Conservation (phyloP, 768 basidiomycete genomes). For the Russula sp. region DNA sequence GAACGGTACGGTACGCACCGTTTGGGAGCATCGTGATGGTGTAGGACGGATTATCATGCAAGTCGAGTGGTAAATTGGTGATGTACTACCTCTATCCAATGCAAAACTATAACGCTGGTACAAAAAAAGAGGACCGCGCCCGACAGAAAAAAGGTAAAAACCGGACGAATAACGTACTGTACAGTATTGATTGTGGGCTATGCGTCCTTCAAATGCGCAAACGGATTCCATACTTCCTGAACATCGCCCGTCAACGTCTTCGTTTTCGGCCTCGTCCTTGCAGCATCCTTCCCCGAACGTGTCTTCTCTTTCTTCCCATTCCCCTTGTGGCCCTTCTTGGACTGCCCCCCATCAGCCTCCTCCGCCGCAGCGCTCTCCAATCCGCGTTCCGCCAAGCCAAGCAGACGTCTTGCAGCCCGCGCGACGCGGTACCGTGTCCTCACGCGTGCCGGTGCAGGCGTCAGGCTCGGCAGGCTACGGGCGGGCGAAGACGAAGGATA, state of each 20-base stretch:
- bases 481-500: constrained; percentile 17
- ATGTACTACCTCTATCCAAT: neutral
- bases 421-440: constrained; percentile 34
- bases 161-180: neutral
- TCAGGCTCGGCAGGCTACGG: constrained; percentile 25
- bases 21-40: constrained; percentile 65
- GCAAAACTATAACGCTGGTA: neutral
- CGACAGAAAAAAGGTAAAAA: neutral
- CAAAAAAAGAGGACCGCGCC: neutral
- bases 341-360: constrained; percentile 26
- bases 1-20: constrained; percentile 44
- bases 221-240: constrained; percentile 23
- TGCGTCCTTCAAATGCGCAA: constrained; percentile 14
- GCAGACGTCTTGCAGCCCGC: constrained; percentile 32
- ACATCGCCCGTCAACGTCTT: constrained; percentile 1
- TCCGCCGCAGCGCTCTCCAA: constrained; percentile 33
- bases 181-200: neutral
- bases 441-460: constrained; percentile 33
- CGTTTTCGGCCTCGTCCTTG: neutral
- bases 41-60: constrained; percentile 73
- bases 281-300: neutral
- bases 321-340: constrained; percentile 16
- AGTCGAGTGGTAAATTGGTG: constrained; percentile 47
- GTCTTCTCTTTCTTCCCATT: constrained; percentile 7
- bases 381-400: constrained; percentile 33